These are phyloP conservation scores for Bromus sterilis DNA, from an alignment of 176 grass and related monocot genomes.

Conservation along the genomic window DNA sequence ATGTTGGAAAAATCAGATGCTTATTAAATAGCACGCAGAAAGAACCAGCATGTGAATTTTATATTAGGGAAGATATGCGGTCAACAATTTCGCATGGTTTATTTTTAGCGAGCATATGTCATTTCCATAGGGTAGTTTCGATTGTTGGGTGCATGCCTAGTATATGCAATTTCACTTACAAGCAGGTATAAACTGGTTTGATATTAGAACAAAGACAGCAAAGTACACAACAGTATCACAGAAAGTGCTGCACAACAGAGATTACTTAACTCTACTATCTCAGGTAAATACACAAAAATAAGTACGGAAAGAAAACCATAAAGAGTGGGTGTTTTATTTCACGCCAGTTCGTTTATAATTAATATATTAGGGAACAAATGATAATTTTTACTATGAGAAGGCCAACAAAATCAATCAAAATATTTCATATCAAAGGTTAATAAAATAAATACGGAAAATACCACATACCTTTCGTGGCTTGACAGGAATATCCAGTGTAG, in stretches of 20 bases:
- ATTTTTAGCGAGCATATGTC: not conserved
- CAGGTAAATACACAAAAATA: not conserved
- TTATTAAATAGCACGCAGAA: not conserved
- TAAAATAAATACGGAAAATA: conserved; percentile 20
- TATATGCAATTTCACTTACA: not conserved
- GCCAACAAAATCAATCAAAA: not conserved
- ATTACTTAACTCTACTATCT: not conserved
- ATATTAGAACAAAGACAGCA: not conserved
- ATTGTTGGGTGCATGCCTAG: not conserved
- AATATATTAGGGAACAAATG: not conserved
- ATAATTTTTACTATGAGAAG: not conserved
- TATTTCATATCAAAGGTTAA: conserved; percentile 6
- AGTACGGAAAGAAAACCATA: not conserved
- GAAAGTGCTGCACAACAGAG: not conserved
- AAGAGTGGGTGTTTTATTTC: not conserved
- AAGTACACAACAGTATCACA: conserved; percentile 2
- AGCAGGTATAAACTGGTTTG: not conserved
- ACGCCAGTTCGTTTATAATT: not conserved
- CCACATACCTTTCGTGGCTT: conserved; percentile 76
- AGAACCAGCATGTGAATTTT: not conserved
- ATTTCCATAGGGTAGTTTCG: not conserved
- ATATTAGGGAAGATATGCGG: not conserved
- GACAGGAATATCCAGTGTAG: conserved; percentile 63
- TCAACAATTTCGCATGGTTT: not conserved
- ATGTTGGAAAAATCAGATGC: not conserved